A percentile compares a stretch with the other conserved stretches of the same genome.
Evolutionary conservation across 2,329 filamentous ascomycete species (phyloP).

Genomic region (Xylaria sp.): DNA sequence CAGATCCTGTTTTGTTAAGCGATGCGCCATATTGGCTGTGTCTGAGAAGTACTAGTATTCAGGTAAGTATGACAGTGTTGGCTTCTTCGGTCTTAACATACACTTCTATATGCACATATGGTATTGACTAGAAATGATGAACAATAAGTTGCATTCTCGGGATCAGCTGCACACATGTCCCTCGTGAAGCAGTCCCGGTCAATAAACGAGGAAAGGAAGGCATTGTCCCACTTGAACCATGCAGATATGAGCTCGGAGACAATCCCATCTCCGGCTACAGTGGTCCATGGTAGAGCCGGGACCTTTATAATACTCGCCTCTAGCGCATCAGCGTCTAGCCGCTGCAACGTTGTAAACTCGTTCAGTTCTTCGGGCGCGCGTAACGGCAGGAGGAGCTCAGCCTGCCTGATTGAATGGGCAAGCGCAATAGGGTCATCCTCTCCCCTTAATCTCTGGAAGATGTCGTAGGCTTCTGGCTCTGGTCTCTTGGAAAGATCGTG

Average conservation of each 20-base stretch:
- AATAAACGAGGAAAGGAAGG: conserved; percentile 32
- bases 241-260: conserved; percentile 35
- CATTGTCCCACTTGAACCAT: conserved; percentile 36
- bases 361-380: background rate
- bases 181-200: conserved; percentile 31
- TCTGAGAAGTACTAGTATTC: conserved; percentile 29
- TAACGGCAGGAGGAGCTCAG: conserved; percentile 27
- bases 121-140: conserved; percentile 35
- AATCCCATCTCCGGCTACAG: conserved; percentile 34
- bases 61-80: background rate
- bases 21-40: conserved; percentile 5
- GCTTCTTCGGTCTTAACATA: background rate
- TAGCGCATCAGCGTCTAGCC: conserved; percentile 22
- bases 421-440: conserved; percentile 30
- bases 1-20: conserved; percentile 15
- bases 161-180: conserved; percentile 22
- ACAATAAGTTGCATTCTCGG: conserved; percentile 26
- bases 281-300: conserved; percentile 30
- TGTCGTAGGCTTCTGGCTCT: conserved; percentile 21
- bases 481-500: conserved; percentile 22
- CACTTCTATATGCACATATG: conserved; percentile 34
- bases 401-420: conserved; percentile 26
- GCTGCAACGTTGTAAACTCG: conserved; percentile 1
- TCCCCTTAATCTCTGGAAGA: conserved; percentile 24
- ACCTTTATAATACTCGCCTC: conserved; percentile 22